Conservation (phyloP, 495 filamentous ascomycete genomes). For the Aspergillus incahuasiensis region DNA sequence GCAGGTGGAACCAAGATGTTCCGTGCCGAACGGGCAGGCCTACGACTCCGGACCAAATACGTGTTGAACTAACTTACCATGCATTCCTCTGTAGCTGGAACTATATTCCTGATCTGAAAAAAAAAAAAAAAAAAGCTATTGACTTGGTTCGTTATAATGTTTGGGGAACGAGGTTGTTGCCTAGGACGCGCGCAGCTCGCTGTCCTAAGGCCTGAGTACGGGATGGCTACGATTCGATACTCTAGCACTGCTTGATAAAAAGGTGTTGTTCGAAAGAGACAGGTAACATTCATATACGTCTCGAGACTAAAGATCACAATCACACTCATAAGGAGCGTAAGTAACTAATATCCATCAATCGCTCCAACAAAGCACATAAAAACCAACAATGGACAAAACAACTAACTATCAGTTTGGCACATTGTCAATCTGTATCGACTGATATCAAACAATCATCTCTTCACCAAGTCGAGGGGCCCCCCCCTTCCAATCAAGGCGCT, state of each 20-base stretch:
- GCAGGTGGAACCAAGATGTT: conserved; percentile 8
- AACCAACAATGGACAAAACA: conserved; percentile 1
- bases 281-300: not conserved
- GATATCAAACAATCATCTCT: conserved; percentile 17
- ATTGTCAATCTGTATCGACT: not conserved
- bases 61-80: not conserved
- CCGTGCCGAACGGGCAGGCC: conserved; percentile 5
- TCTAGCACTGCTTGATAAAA: too few species aligned
- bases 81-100: too few species aligned
- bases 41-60: not conserved
- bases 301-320: not conserved
- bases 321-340: not conserved
- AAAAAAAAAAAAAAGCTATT: not conserved
- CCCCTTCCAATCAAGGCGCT: conserved; percentile 86
- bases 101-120: too few species aligned
- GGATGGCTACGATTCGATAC: too few species aligned
- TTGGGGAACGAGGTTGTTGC: too few species aligned
- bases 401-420: conserved; percentile 2
- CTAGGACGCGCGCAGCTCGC: too few species aligned
- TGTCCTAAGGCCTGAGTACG: too few species aligned
- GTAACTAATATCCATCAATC: not conserved
- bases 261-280: not conserved
- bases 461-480: conserved; percentile 71
- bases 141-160: too few species aligned
- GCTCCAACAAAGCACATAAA: not conserved